Evolutionary conservation across 2,329 filamentous ascomycete genomes (phyloP).

Genomic region (Nigrospora osmanthi): DNA sequence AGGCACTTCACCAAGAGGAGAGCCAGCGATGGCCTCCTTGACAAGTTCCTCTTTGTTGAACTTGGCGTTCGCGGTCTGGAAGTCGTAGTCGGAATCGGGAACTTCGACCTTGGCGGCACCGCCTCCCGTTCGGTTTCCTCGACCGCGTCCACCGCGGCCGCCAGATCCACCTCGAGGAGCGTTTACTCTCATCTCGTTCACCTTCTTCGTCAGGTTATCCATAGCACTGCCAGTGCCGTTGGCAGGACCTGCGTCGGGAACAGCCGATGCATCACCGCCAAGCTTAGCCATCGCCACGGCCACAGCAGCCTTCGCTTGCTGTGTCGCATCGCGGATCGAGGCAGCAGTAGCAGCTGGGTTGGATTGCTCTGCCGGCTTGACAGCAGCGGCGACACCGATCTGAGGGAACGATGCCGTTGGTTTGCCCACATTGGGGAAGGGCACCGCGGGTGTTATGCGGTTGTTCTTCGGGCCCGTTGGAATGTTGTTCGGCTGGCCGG

Average conservation of each 20-base stretch:
- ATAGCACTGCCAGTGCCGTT: slow-evolving; percentile 39
- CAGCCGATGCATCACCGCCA: slow-evolving; percentile 24
- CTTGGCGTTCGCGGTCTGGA: slow-evolving; percentile 76
- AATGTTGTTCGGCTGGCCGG: slow-evolving; percentile 26
- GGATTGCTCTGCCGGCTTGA: slow-evolving; percentile 29
- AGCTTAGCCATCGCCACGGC: slow-evolving; percentile 74
- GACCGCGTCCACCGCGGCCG: slow-evolving; percentile 35
- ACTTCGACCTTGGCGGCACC: slow-evolving; percentile 69
- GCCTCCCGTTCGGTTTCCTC: slow-evolving; percentile 32
- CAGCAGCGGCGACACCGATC: slow-evolving; percentile 16
- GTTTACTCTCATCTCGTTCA: slow-evolving; percentile 68
- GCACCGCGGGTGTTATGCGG: slow-evolving; percentile 59
- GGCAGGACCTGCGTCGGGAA: slow-evolving; percentile 16
- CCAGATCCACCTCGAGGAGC: slow-evolving; percentile 40
- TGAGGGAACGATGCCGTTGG: slow-evolving; percentile 15
- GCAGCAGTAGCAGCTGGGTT: slow-evolving; percentile 27
- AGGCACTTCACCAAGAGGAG: slow-evolving; percentile 50
- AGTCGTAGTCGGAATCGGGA: slow-evolving; percentile 87
- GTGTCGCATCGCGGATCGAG: slow-evolving; percentile 58
- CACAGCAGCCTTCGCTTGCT: slow-evolving; percentile 69
- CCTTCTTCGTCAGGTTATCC: slow-evolving; percentile 67
- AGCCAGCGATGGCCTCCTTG: slow-evolving; percentile 82
- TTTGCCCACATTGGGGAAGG: slow-evolving; percentile 42
- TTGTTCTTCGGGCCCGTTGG: slow-evolving; percentile 41
- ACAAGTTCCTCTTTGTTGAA: slow-evolving; percentile 82